Evolutionary conservation across 768 basidiomycete species (phyloP).

Genomic region (Phanerochaete carnosa): DNA sequence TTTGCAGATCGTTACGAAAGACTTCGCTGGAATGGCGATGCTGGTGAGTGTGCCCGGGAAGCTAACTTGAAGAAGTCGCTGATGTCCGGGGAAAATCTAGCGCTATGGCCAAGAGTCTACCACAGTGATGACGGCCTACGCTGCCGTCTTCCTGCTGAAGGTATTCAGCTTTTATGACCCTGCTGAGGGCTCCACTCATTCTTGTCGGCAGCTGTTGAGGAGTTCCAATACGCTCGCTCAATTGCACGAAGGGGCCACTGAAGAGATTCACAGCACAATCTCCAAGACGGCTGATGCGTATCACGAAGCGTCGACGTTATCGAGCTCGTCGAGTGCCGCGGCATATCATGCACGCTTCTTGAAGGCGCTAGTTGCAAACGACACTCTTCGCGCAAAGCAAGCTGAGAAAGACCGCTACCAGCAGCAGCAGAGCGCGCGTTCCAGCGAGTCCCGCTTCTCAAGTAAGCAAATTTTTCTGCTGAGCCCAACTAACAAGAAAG

Average conservation of each 20-base stretch:
- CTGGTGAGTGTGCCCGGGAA: slow-evolving; percentile 30
- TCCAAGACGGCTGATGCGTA: slow-evolving; percentile 75
- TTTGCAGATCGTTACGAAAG: slow-evolving; percentile 66
- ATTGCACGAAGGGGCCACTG: slow-evolving; percentile 55
- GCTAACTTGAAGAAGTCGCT: neutral
- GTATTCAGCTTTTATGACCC: slow-evolving; percentile 33
- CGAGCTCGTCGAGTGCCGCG: slow-evolving; percentile 57
- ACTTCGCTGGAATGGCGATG: slow-evolving; percentile 71
- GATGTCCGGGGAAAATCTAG: slow-evolving; percentile 34
- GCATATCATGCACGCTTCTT: slow-evolving; percentile 80
- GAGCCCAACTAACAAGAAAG: slow-evolving; percentile 21
- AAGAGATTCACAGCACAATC: slow-evolving; percentile 66
- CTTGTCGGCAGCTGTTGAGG: slow-evolving; percentile 56
- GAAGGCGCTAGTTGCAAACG: slow-evolving; percentile 61
- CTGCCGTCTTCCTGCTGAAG: slow-evolving; percentile 76
- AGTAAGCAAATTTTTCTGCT: neutral
- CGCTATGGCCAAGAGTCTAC: slow-evolving; percentile 84
- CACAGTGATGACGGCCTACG: slow-evolving; percentile 83
- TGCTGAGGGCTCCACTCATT: slow-evolving; percentile 6
- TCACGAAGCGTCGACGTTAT: slow-evolving; percentile 62
- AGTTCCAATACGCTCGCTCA: slow-evolving; percentile 55
- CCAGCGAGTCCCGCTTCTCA: slow-evolving; percentile 1
- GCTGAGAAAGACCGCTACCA: slow-evolving; percentile 14
- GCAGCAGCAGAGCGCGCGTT: neutral
- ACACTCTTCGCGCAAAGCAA: slow-evolving; percentile 53